phyloP scores from a whole-genome alignment of 805 yeast species.

The Schizosaccharomyces lindneri region DNA sequence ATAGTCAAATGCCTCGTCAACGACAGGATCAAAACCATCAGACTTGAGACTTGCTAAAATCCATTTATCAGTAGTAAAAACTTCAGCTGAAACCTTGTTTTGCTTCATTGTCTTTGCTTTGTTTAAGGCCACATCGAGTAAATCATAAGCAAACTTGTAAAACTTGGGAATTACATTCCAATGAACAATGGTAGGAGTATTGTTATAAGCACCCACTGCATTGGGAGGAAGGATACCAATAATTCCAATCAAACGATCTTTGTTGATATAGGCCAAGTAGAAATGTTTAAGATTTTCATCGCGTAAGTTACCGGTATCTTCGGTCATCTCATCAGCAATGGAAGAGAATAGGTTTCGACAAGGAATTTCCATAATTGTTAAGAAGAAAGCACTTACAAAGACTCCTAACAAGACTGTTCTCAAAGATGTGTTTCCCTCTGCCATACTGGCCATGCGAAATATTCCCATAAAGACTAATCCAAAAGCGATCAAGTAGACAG shows the following conservation, averaged over 20 bases:
- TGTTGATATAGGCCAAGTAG: neutral
- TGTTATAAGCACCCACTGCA: neutral
- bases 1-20: neutral
- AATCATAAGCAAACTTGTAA: neutral
- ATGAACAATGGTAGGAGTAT: neutral
- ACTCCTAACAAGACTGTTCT: neutral
- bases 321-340: neutral
- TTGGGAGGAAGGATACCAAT: neutral
- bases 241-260: neutral
- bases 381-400: neutral
- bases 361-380: neutral
- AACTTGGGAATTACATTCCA: neutral
- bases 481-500: neutral
- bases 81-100: neutral
- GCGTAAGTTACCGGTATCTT: neutral
- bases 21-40: neutral
- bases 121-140: neutral
- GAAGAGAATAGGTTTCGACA: neutral
- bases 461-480: neutral
- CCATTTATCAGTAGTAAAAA: neutral
- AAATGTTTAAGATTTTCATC: neutral
- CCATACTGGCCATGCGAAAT: neutral
- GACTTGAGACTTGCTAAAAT: neutral
- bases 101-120: neutral
- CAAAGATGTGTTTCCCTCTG: neutral